Evolutionary conservation across 2,329 filamentous ascomycete genomes (phyloP).

Genomic region (Xylariaceae sp.): DNA sequence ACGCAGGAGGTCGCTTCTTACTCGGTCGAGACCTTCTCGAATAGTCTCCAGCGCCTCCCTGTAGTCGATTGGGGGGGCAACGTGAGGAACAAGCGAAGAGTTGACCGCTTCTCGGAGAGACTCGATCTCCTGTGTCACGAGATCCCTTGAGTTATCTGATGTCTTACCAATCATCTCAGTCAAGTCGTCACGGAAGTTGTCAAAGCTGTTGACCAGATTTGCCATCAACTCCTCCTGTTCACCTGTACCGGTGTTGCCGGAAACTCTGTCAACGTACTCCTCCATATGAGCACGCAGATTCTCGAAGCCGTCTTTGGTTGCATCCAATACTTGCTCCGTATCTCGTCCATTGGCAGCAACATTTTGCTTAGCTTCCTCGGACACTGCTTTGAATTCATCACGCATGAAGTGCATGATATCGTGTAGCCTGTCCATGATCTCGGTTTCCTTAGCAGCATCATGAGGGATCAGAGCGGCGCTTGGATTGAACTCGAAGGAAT

Average conservation of each 20-base stretch:
- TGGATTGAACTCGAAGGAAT: slow-evolving; percentile 36
- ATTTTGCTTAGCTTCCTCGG: slow-evolving; percentile 70
- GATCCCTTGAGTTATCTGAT: slow-evolving; percentile 56
- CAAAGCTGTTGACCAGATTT: slow-evolving; percentile 61
- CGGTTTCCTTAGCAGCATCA: slow-evolving; percentile 43
- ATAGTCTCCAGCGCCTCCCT: slow-evolving; percentile 71
- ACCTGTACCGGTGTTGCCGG: slow-evolving; percentile 50
- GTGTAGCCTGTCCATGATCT: slow-evolving; percentile 52
- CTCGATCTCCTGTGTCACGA: slow-evolving; percentile 79
- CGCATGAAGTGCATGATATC: slow-evolving; percentile 64
- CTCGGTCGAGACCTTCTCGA: slow-evolving; percentile 67
- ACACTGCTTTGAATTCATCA: slow-evolving; percentile 57
- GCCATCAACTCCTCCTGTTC: slow-evolving; percentile 78
- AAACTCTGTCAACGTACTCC: slow-evolving; percentile 70
- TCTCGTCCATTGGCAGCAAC: slow-evolving; percentile 75
- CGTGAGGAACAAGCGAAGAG: slow-evolving; percentile 61
- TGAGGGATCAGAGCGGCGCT: slow-evolving; percentile 42
- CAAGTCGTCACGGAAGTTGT: slow-evolving; percentile 66
- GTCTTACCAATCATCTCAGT: slow-evolving; percentile 54
- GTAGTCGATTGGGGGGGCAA: slow-evolving; percentile 41
- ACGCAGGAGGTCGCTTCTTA: slow-evolving; percentile 72
- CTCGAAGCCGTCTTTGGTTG: slow-evolving; percentile 78
- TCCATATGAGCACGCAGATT: slow-evolving; percentile 78
- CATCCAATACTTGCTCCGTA: slow-evolving; percentile 84
- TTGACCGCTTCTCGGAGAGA: slow-evolving; percentile 77